Conservation (phyloP, 148 eudicot species). For the Rhododendron vialii region DNA sequence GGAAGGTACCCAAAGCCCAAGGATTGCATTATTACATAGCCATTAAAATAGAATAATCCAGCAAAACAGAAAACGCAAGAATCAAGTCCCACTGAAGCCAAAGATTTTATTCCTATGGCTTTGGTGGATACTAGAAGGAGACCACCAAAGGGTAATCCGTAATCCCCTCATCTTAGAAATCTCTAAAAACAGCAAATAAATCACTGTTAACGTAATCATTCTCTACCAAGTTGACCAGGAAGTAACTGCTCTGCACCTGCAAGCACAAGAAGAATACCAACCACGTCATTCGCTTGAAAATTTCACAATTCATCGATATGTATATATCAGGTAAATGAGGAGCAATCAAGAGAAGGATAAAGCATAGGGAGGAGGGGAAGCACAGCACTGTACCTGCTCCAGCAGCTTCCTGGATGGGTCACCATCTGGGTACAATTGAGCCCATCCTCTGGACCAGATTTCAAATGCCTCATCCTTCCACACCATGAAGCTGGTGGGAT, state of each 20-base stretch:
- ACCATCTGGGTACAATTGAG: conserved; percentile 64
- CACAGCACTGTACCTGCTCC: conserved; percentile 9
- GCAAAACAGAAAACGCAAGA: neutral
- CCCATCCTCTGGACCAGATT: conserved; percentile 90
- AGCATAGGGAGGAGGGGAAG: neutral
- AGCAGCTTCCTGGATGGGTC: conserved; percentile 70
- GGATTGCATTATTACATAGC: neutral
- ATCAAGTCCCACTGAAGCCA: neutral
- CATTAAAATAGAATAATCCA: neutral
- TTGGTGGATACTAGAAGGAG: neutral
- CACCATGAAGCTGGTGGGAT: conserved; percentile 72
- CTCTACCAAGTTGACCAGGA: conserved; percentile 60
- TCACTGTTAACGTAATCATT: conserved; percentile 46
- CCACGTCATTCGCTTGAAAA: neutral
- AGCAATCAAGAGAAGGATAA: neutral
- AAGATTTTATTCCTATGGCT: neutral
- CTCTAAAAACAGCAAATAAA: conserved; percentile 41
- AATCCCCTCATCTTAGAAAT: conserved; percentile 13
- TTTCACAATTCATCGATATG: neutral
- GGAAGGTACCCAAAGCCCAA: neutral
- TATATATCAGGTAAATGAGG: neutral
- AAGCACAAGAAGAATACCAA: neutral
- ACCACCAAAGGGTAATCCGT: neutral
- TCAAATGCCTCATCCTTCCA: conserved; percentile 98
- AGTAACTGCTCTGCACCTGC: conserved; percentile 51